A percentile compares a stretch with the other conserved stretches of the same genome.
Conservation (phyloP, 805 yeast species). For the Metschnikowia corniflorae region DNA sequence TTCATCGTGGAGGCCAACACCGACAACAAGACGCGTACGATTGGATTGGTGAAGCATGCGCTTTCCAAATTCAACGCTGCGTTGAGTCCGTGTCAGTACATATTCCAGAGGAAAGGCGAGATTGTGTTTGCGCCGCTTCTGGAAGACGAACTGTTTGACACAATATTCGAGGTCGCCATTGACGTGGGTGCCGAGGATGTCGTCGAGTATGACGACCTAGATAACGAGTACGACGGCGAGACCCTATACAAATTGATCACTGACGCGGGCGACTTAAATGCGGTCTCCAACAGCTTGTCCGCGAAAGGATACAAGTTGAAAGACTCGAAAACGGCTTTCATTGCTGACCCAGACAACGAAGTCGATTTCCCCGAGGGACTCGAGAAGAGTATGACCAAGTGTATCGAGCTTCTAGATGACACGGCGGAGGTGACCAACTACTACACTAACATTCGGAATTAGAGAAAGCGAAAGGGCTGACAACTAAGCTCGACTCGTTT, state of each 20-base stretch:
- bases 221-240: constrained; percentile 38
- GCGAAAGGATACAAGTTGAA: constrained; percentile 52
- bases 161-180: constrained; percentile 66
- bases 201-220: constrained; percentile 46
- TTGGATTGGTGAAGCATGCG: constrained; percentile 69
- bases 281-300: constrained; percentile 56
- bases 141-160: constrained; percentile 48
- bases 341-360: constrained; percentile 58
- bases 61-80: constrained; percentile 67
- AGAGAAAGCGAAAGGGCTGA: too few species aligned
- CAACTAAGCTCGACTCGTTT: too few species aligned
- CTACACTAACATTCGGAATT: constrained; percentile 57
- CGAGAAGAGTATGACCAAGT: constrained; percentile 50
- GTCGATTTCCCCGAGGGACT: constrained; percentile 54
- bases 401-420: constrained; percentile 61
- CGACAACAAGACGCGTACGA: constrained; percentile 81
- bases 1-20: constrained; percentile 82
- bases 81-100: constrained; percentile 71
- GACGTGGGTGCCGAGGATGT: constrained; percentile 83
- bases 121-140: constrained; percentile 48
- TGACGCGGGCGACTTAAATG: constrained; percentile 60
- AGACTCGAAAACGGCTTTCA: constrained; percentile 68
- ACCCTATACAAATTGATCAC: constrained; percentile 48
- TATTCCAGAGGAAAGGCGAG: constrained; percentile 77
- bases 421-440: constrained; percentile 82